These are phyloP conservation scores for Alternaria burnsii DNA, from an alignment of 2,329 filamentous ascomycete species.

Conservation along the genomic window DNA sequence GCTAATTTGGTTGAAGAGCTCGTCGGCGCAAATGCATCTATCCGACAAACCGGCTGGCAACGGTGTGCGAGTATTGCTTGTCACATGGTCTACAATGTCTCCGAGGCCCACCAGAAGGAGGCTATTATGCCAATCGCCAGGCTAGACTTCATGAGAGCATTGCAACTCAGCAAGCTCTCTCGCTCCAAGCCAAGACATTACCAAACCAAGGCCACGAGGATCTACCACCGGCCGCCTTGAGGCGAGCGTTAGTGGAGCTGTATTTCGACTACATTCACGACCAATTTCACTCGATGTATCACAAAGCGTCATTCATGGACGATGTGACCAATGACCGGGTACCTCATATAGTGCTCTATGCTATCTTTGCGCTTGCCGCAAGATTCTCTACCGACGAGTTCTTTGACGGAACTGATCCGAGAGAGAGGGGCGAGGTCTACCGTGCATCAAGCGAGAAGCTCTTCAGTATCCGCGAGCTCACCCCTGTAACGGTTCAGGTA, in stretches of 20 bases:
- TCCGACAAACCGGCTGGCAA: conserved; percentile 18
- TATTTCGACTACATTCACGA: conserved; percentile 40
- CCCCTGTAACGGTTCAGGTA: conserved; percentile 27
- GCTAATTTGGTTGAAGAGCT: conserved; percentile 23
- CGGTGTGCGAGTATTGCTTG: conserved; percentile 31
- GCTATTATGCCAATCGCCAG: conserved; percentile 34
- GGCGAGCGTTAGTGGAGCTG: conserved; percentile 27
- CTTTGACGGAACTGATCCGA: conserved; percentile 24
- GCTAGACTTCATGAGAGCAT: conserved; percentile 24
- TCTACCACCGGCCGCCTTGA: conserved; percentile 25
- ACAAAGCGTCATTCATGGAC: conserved; percentile 30
- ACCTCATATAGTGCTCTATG: conserved; percentile 28
- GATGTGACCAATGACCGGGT: conserved; percentile 27
- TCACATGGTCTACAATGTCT: conserved; percentile 31
- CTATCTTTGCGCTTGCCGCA: conserved; percentile 31
- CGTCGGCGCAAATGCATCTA: conserved; percentile 37
- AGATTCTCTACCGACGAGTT: conserved; percentile 28
- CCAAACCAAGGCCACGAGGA: conserved; percentile 15
- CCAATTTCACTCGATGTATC: conserved; percentile 37
- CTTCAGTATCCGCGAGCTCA: conserved; percentile 30
- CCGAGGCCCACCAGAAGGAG: conserved; percentile 33
- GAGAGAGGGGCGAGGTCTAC: conserved; percentile 29
- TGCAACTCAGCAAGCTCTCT: conserved; percentile 8
- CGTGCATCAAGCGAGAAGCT: conserved; percentile 26
- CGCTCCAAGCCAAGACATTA: conserved; percentile 7